phyloP scores from a whole-genome alignment of 768 basidiomycete species.

The Podaxis sp. region DNA sequence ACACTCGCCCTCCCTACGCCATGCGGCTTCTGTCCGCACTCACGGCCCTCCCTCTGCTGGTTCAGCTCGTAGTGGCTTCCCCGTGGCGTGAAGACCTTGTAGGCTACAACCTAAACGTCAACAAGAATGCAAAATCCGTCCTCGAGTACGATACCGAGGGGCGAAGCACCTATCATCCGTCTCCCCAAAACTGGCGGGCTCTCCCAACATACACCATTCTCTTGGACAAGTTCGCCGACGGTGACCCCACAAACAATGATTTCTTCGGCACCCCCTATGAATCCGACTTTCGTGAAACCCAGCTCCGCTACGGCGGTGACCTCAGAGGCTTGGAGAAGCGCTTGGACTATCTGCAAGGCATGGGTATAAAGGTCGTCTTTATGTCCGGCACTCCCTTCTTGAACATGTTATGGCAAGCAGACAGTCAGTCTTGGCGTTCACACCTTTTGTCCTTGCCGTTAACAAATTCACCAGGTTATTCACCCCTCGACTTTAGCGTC shows the following conservation, averaged over 20 bases:
- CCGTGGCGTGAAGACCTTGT: constrained; percentile 67
- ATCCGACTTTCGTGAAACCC: constrained; percentile 84
- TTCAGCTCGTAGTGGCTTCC: constrained; percentile 45
- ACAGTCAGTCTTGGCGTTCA: constrained; percentile 59
- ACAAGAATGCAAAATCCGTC: constrained; percentile 65
- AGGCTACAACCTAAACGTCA: constrained; percentile 78
- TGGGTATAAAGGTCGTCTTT: constrained; percentile 84
- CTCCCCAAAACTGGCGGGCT: constrained; percentile 83
- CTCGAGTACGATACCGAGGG: constrained; percentile 65
- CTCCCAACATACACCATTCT: constrained; percentile 80
- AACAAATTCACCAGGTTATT: constrained; percentile 63
- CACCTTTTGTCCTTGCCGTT: constrained; percentile 10
- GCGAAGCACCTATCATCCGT: constrained; percentile 70
- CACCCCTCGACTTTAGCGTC: constrained; percentile 87
- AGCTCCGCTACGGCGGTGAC: constrained; percentile 88
- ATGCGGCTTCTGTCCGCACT: constrained; percentile 52
- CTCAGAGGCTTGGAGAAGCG: constrained; percentile 70
- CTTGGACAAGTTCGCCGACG: constrained; percentile 93
- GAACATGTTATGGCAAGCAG: constrained; percentile 97
- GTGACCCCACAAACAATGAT: constrained; percentile 90
- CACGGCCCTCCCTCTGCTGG: constrained; percentile 35
- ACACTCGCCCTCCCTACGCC: constrained; percentile 11
- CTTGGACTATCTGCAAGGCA: constrained; percentile 86
- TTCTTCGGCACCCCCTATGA: constrained; percentile 80
- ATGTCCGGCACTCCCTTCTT: constrained; percentile 91